A percentile compares a stretch with the other conserved stretches of the same genome.
Evolutionary conservation across 2,329 filamentous ascomycete species (phyloP).

Genomic region (Claviceps digitariae): DNA sequence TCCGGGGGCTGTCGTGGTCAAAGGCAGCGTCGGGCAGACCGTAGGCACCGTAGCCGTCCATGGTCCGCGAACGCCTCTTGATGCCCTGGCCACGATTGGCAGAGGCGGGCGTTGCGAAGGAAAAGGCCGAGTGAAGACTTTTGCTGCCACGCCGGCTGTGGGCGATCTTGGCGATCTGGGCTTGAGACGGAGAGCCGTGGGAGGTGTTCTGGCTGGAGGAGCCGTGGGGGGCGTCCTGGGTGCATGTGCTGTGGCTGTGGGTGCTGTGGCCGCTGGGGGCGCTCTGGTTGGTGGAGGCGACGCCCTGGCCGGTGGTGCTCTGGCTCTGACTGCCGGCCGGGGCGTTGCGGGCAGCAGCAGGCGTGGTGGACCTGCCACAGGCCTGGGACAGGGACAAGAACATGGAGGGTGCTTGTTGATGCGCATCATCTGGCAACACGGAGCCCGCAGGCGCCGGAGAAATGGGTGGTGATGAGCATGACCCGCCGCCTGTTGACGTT

Average conservation of each 20-base stretch:
- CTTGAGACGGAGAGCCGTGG: neutral
- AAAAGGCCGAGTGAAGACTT: slow-evolving; percentile 22
- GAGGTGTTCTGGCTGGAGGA: neutral
- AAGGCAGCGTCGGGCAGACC: slow-evolving; percentile 25
- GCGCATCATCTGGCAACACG: slow-evolving; percentile 16
- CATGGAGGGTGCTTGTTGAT: neutral
- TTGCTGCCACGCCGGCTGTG: slow-evolving; percentile 20
- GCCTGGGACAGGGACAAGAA: slow-evolving; percentile 15
- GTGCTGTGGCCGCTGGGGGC: no score
- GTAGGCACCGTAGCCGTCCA: slow-evolving; percentile 24
- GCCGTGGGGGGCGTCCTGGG: neutral
- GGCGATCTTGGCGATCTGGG: neutral
- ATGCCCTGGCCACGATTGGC: slow-evolving; percentile 15
- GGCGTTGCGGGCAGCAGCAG: slow-evolving; percentile 12
- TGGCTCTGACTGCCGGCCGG: slow-evolving; percentile 15
- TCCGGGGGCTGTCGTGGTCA: slow-evolving; percentile 35
- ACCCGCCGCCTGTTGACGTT: slow-evolving; percentile 12
- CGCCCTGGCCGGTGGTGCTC: neutral
- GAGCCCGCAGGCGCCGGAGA: slow-evolving; percentile 19
- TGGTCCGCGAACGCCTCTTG: slow-evolving; percentile 31
- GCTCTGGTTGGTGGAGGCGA: neutral
- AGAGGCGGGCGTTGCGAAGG: slow-evolving; percentile 21
- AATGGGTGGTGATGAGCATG: slow-evolving; percentile 20
- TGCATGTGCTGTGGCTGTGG: no score
- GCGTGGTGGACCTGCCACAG: no score